Conservation (phyloP, 345 rosid genomes). For the Ricinus communis region DNA sequence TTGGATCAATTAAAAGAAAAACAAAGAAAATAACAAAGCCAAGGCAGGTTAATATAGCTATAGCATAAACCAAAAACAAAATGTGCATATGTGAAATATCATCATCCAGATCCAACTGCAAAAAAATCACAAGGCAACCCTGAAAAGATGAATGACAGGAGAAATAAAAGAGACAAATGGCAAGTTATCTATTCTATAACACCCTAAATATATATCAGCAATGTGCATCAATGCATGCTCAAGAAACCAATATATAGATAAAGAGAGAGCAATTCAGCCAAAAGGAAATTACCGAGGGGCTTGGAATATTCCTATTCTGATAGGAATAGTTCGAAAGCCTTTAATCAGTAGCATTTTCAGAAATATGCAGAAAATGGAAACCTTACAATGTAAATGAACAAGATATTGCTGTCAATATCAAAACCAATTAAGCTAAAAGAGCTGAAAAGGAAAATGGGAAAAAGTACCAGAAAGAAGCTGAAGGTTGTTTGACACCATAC, state of each 20-base stretch:
- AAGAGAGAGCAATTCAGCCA: too few species aligned
- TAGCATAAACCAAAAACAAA: background rate
- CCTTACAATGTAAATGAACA: background rate
- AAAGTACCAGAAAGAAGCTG: slow-evolving; percentile 18
- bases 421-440: slow-evolving; percentile 13
- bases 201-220: too few species aligned
- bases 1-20: background rate
- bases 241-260: background rate
- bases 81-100: background rate
- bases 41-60: background rate
- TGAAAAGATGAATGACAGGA: background rate
- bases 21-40: background rate
- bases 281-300: too few species aligned
- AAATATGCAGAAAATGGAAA: background rate
- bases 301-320: too few species aligned
- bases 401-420: background rate
- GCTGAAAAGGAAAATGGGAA: background rate
- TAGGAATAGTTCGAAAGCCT: too few species aligned
- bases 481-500: slow-evolving; percentile 15
- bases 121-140: background rate
- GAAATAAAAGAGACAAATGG: background rate
- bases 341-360: too few species aligned
- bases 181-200: too few species aligned
- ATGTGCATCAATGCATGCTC: background rate
- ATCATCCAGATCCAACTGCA: background rate